phyloP scores from a whole-genome alignment of 345 rosid genomes.

The Boechera retrofracta region DNA sequence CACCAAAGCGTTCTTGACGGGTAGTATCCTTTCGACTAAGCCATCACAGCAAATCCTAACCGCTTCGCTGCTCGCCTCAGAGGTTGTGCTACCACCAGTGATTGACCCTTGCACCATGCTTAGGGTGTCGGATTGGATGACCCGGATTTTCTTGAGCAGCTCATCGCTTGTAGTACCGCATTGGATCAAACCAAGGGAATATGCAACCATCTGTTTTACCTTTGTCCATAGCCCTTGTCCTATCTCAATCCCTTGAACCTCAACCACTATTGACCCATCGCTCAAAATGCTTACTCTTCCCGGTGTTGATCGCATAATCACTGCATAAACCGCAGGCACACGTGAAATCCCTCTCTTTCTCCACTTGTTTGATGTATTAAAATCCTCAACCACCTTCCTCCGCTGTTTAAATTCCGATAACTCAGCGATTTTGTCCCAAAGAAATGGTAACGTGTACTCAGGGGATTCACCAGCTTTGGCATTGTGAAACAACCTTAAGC shows the following conservation, averaged over 20 bases:
- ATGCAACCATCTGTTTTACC: conserved; percentile 89
- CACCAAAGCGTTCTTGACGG: conserved; percentile 59
- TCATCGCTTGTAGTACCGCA: conserved; percentile 56
- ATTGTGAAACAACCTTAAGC: conserved; percentile 59
- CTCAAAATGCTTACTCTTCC: conserved; percentile 83
- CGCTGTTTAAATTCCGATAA: conserved; percentile 58
- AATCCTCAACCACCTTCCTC: conserved; percentile 56
- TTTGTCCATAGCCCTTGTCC: conserved; percentile 99
- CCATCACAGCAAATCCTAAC: conserved; percentile 70
- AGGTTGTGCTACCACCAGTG: conserved; percentile 87
- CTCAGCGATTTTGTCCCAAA: conserved; percentile 73
- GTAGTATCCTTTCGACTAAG: conserved; percentile 69
- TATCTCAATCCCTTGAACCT: conserved; percentile 91
- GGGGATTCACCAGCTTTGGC: conserved; percentile 56
- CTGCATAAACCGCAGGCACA: conserved; percentile 65
- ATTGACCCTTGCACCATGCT: conserved; percentile 80
- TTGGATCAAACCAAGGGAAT: conserved; percentile 64
- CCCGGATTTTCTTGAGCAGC: conserved; percentile 68
- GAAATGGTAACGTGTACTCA: conserved; percentile 76
- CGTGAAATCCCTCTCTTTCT: conserved; percentile 82
- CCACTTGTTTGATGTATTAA: conserved; percentile 68
- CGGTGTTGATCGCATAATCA: conserved; percentile 54
- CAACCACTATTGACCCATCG: conserved; percentile 86
- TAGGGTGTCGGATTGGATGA: conserved; percentile 74
- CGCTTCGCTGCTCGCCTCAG: conserved; percentile 87